Conservation (phyloP, 1,284 basidiomycete genomes). For the Thecaphora thlaspeos region DNA sequence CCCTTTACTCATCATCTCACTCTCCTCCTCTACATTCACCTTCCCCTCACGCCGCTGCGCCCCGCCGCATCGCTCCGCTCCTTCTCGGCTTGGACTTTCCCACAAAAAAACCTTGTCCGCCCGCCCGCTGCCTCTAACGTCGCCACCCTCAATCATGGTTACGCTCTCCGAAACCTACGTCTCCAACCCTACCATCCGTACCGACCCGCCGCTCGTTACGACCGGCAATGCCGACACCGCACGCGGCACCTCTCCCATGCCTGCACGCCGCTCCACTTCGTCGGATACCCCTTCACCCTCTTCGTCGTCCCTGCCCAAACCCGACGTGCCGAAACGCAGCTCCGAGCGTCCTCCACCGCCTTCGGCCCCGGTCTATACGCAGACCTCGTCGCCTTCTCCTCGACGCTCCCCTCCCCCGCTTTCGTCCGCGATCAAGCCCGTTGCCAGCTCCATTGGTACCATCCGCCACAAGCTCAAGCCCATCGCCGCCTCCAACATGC, state of each 20-base stretch:
- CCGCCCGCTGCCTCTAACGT: too few species aligned
- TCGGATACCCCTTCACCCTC: neutral
- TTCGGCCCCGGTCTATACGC: constrained; percentile 7
- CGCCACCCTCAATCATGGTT: neutral
- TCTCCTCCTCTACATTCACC: too few species aligned
- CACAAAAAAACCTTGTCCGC: too few species aligned
- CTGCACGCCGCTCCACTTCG: too few species aligned
- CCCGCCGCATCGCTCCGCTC: too few species aligned
- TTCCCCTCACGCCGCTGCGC: too few species aligned
- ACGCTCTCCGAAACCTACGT: neutral
- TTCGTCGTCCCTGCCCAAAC: constrained; percentile 4
- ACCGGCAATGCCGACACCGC: neutral
- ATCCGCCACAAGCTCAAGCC: neutral
- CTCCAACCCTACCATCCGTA: neutral
- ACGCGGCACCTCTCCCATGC: constrained; percentile 2
- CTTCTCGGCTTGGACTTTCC: too few species aligned
- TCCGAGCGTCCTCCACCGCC: constrained; percentile 7
- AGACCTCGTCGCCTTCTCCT: too few species aligned
- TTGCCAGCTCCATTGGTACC: neutral
- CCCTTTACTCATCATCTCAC: too few species aligned
- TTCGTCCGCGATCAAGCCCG: neutral
- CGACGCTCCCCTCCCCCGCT: too few species aligned
- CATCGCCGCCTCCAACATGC: constrained; percentile 35
- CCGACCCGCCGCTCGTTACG: neutral
- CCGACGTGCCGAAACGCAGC: constrained; percentile 18